Evolutionary conservation across 495 filamentous ascomycete genomes (phyloP), one percentile per base, ranked within the genome.

Genomic region (Penicillium roqueforti): DNA sequence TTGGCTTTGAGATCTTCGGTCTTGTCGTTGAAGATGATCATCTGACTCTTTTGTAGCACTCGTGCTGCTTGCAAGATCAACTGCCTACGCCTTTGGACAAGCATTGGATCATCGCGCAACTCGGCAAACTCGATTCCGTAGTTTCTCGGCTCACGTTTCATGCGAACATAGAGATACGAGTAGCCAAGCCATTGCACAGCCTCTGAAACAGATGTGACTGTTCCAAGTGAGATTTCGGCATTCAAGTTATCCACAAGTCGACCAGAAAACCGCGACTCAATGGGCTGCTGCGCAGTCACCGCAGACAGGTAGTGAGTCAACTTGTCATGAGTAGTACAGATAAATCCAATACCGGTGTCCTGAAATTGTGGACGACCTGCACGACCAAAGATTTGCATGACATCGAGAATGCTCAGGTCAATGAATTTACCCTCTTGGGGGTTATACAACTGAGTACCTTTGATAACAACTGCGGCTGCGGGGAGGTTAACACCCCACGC

Each of bases 121-220:
- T 97, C 93, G n/a, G 86, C 76, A 85, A 85, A 97, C 43, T 95
- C 89, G 50, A 99, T 96, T n/a, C 92, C 95, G 66, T 99, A 99
- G 7, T 85, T 81, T 53, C 92, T 82, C 1, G 92, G 95, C 60
- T 91, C 96, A 39, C 86, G 84, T 65, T 88, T 84, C 93, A 97
- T 97, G 29, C 93, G 86, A 37, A 97, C 92, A 59, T 92, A 97
- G 3, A 99, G 79, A 65, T 97, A 99, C 2, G 92, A 96, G 67
- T 99, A 97, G 11, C 93, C 91, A 10, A 99, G 83, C 93, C 93
- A 99, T 62, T 92, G 87, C 1, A 96, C 91, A 5, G 87, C 93
- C 68, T 99, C 93, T 10, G 84, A 68, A n/a, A 99, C 84, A 6
- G 92, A 96, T 1, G 92, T 96, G 40, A 99, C 95, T 0, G 93